These are phyloP conservation scores for Colletotrichum sp. DNA, from an alignment of 2,329 filamentous ascomycete genomes.

Conservation along the genomic window DNA sequence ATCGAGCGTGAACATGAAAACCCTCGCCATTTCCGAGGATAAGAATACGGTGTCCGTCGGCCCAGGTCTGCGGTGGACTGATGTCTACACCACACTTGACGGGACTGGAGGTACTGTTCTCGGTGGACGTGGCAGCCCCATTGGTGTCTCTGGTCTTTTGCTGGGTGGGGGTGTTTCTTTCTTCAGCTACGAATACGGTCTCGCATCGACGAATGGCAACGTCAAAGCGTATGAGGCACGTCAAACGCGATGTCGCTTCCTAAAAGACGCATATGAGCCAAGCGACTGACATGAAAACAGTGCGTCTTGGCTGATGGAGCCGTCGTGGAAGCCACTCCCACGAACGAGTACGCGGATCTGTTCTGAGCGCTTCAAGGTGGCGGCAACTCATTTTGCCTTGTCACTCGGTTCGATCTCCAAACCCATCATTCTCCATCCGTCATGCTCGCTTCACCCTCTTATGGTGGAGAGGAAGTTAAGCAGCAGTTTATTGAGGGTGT, in stretches of 20 bases:
- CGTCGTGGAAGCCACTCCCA: not conserved
- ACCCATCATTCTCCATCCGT: not conserved
- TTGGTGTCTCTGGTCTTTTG: slow-evolving; percentile 43
- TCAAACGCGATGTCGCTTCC: not conserved
- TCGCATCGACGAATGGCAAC: slow-evolving; percentile 25
- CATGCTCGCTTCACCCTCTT: not conserved
- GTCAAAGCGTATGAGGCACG: slow-evolving; percentile 39
- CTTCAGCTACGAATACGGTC: slow-evolving; percentile 28
- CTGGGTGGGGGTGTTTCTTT: slow-evolving; percentile 37
- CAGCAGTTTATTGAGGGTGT: not conserved
- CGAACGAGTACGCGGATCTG: not conserved
- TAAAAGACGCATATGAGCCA: not conserved
- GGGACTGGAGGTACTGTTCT: slow-evolving; percentile 34
- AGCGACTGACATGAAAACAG: rapidly evolving
- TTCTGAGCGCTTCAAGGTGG: not conserved
- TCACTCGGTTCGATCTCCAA: not conserved
- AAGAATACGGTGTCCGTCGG: slow-evolving; percentile 35
- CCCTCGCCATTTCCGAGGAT: slow-evolving; percentile 21
- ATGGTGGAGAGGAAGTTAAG: not conserved
- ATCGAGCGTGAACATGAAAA: not conserved
- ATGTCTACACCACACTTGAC: slow-evolving; percentile 40
- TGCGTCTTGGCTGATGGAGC: not conserved
- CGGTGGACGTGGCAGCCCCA: slow-evolving; percentile 39
- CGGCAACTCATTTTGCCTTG: not conserved
- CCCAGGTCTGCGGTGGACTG: slow-evolving; percentile 39